A percentile compares a stretch with the other conserved stretches of the same genome.
phyloP scores from a whole-genome alignment of 2,329 filamentous ascomycete genomes.

The Hymenoscyphus repandus region DNA sequence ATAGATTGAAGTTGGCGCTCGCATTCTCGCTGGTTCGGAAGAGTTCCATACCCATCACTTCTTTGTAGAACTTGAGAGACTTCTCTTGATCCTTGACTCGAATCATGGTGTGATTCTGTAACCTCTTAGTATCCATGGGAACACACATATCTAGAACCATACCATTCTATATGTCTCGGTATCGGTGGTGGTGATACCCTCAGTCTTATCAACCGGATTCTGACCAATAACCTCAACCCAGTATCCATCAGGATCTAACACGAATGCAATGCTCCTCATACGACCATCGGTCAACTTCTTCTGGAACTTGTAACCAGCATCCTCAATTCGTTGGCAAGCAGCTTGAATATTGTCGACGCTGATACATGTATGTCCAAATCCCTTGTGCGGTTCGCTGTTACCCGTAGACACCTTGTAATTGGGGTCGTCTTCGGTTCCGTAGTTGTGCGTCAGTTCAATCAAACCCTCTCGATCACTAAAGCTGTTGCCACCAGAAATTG shows the following conservation, averaged over 20 bases:
- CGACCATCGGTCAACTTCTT: constrained; percentile 88
- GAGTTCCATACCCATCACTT: constrained; percentile 83
- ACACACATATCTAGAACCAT: constrained; percentile 7
- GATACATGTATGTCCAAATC: constrained; percentile 72
- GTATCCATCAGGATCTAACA: constrained; percentile 79
- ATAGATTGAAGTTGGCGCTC: constrained; percentile 76
- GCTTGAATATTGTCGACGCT: constrained; percentile 80
- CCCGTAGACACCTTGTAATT: constrained; percentile 80
- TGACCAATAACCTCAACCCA: constrained; percentile 79
- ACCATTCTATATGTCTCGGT: constrained; percentile 68
- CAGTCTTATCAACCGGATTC: constrained; percentile 66
- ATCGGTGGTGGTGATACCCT: constrained; percentile 68
- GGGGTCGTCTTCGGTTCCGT: constrained; percentile 83
- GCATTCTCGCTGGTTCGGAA: constrained; percentile 67
- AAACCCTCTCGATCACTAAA: constrained; percentile 80
- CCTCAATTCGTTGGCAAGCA: constrained; percentile 82
- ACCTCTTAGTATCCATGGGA: constrained; percentile 3
- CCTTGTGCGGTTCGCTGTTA: constrained; percentile 79
- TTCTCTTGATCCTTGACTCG: constrained; percentile 78
- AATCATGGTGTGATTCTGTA: constrained; percentile 85
- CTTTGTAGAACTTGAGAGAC: constrained; percentile 75
- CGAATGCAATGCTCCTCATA: constrained; percentile 87
- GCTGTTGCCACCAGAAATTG: constrained; percentile 67
- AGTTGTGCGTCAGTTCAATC: constrained; percentile 78
- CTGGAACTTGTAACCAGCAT: constrained; percentile 88